Evolutionary conservation across 1,284 basidiomycete species (phyloP).

Genomic region (Ganoderma resinaceum): DNA sequence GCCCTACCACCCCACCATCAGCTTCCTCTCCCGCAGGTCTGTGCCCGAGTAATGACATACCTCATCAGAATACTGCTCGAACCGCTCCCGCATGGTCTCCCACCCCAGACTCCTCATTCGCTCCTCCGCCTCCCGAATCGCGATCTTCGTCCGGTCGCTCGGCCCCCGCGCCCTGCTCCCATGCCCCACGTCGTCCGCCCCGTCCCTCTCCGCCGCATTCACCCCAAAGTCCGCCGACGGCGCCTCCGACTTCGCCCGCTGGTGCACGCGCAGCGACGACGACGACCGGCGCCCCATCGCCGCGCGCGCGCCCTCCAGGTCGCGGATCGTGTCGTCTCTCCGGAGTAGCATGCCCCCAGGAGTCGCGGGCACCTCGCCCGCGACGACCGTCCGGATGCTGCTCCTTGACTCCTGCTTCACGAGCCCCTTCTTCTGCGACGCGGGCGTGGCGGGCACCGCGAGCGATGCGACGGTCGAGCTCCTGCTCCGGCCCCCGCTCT

Average conservation of each 20-base stretch:
- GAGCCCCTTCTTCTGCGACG: constrained; percentile 38
- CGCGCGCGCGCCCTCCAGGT: constrained; percentile 19
- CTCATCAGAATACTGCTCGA: constrained; percentile 70
- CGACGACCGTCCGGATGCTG: constrained; percentile 74
- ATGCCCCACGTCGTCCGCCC: neutral
- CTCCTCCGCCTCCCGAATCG: constrained; percentile 58
- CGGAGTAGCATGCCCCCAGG: constrained; percentile 29
- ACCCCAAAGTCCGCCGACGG: constrained; percentile 24
- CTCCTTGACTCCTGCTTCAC: constrained; percentile 61
- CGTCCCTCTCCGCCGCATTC: constrained; percentile 16
- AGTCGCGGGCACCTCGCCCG: constrained; percentile 44
- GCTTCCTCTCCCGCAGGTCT: no score
- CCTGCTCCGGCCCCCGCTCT: constrained; percentile 50
- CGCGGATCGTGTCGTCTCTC: constrained; percentile 34
- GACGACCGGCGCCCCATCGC: constrained; percentile 21
- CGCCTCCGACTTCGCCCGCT: constrained; percentile 29
- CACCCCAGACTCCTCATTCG: constrained; percentile 61
- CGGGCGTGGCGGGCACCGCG: constrained; percentile 42
- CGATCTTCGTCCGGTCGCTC: constrained; percentile 47
- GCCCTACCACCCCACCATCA: constrained; percentile 50
- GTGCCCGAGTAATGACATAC: constrained; percentile 43
- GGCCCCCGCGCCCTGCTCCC: constrained; percentile 23
- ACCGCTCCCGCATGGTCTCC: constrained; percentile 57
- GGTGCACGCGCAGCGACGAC: constrained; percentile 23
- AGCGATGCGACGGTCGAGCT: constrained; percentile 68